A percentile compares a stretch with the other conserved stretches of the same genome.
Conservation (phyloP, 257 asterid species). For the Gynochthodes officinalis region DNA sequence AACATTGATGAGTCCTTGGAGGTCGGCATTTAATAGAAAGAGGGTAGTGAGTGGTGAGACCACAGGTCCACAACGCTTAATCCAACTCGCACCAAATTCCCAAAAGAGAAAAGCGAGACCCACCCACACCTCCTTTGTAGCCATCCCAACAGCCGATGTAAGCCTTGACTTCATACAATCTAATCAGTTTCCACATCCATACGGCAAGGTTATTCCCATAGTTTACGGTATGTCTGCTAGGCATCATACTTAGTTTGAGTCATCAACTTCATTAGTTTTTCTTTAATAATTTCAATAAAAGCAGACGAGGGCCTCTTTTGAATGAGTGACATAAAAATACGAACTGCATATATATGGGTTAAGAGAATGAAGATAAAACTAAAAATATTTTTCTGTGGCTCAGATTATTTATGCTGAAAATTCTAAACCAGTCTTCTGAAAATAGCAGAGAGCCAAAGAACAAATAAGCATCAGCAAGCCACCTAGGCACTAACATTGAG, state of each 20-base stretch:
- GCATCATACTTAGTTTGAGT: neutral
- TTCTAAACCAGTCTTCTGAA: no score
- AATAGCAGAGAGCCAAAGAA: no score
- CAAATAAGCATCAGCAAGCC: neutral
- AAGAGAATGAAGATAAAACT: neutral
- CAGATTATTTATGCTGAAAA: no score
- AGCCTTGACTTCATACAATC: neutral
- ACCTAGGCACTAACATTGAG: neutral
- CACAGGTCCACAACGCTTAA: conserved; percentile 3
- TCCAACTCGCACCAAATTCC: neutral
- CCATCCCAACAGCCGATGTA: neutral
- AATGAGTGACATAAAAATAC: neutral
- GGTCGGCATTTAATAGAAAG: neutral
- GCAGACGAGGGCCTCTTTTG: neutral
- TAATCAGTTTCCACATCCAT: neutral
- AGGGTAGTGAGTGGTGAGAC: neutral
- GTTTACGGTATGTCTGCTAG: neutral
- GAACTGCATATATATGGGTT: no score
- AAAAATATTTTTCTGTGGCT: neutral
- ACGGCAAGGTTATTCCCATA: neutral
- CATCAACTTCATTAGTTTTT: neutral
- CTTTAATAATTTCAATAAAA: neutral
- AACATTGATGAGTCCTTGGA: neutral
- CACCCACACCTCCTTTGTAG: neutral
- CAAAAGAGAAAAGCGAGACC: conserved; percentile 5